phyloP scores from a whole-genome alignment of 1,139 yeast genomes.

The Hansenula lynferdii region DNA sequence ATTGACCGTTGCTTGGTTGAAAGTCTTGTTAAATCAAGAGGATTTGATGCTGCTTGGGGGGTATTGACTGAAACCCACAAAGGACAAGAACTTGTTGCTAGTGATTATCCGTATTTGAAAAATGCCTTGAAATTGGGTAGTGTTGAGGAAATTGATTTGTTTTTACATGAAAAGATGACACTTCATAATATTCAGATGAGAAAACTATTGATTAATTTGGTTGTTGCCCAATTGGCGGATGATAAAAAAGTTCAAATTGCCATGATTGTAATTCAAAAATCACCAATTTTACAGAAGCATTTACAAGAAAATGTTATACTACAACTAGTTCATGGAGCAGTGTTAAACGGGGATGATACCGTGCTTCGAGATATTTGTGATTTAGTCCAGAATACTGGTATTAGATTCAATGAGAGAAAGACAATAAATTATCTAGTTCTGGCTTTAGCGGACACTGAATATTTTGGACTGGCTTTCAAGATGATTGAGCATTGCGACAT shows the following conservation, averaged over 20 bases:
- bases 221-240: constrained; percentile 8
- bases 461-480: background rate
- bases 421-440: background rate
- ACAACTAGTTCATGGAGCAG: constrained; percentile 7
- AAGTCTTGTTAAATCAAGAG: constrained; percentile 6
- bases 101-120: constrained; percentile 14
- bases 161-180: background rate
- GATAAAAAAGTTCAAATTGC: constrained; percentile 4
- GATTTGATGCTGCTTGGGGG: constrained; percentile 8
- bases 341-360: background rate
- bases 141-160: background rate
- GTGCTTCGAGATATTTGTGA: background rate
- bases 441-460: background rate
- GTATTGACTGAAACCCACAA: constrained; percentile 3
- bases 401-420: background rate
- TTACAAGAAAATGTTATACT: constrained; percentile 11
- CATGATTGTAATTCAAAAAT: constrained; percentile 1
- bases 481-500: background rate
- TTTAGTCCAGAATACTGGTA: background rate
- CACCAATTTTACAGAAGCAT: constrained; percentile 1
- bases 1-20: constrained; percentile 8
- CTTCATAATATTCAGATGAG: constrained; percentile 3
- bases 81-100: constrained; percentile 5
- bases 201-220: constrained; percentile 11
- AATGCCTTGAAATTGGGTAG: background rate